Evolutionary conservation across 23 red algal genomes (phyloP), one percentile per base, ranked within the genome.

Genomic region (Agarophyton chilense): DNA sequence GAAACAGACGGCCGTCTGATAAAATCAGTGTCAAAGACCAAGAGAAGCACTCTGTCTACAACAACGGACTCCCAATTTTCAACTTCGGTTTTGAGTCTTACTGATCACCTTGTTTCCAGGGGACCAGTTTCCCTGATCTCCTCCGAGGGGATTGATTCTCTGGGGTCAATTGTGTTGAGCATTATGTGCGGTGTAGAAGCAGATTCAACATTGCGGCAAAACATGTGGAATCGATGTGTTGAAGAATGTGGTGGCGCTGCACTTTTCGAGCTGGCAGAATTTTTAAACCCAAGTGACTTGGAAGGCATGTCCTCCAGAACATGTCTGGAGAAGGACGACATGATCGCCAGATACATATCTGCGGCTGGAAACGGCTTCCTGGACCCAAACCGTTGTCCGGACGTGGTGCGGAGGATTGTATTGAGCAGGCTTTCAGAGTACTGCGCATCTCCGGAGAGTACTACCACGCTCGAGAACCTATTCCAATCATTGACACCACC

Each of bases 221-320:
- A 66, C 2, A 60, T 89, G 40, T 89, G 85, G 85, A 74, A 32
- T 25, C 54, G 71, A 50, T 74, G 63, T 33, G 60, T 89, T 16
- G 54, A 77, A 18, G 73, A 77, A 44, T 89, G 85, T n/a, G 85
- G 85, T 17, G 73, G 85, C 26, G 70, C 67, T 31, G 71, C 71
- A 24, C 51, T 89, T 17, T 89, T 89, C 35, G 25, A 62, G 35
- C 35, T 65, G 25, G 66, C 72, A 44, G 16, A 19, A 13, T 79
- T 77, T 39, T 11, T 89, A 17, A 3, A 50, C 18, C 1, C 1
- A 26, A 24, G 7, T 36, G 40, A 31, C 29, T 10, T 49, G 25
- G 28, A 39, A 34, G n/a, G 22, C 5, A 34, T 28, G 39, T 28
- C 52, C 18, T 0, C 40, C 10, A 36, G 12, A 9, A 83, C 56